These are phyloP conservation scores for Carex cristatella DNA, from an alignment of 176 grass and related monocot species.

Conservation along the genomic window DNA sequence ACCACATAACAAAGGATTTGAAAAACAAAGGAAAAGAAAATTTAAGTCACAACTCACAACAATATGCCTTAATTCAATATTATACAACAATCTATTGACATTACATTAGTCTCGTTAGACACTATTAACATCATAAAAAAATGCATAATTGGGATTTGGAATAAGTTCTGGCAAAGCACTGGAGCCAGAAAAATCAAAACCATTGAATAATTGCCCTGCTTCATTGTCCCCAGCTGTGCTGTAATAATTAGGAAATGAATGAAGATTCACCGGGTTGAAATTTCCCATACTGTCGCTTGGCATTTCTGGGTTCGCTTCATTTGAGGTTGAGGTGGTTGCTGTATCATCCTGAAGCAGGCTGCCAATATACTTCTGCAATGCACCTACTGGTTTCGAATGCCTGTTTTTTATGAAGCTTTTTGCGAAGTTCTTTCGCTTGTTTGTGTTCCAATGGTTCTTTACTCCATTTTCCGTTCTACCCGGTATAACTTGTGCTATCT, in stretches of 20 bases:
- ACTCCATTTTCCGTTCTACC: slow-evolving; percentile 24
- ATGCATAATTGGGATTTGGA: background rate
- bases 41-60: background rate
- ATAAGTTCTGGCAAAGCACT: background rate
- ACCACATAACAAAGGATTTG: background rate
- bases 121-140: background rate
- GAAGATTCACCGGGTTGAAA: background rate
- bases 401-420: background rate
- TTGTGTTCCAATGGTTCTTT: slow-evolving; percentile 35
- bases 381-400: background rate
- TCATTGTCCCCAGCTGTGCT: background rate
- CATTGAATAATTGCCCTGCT: background rate
- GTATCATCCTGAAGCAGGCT: background rate
- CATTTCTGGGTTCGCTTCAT: background rate
- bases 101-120: background rate
- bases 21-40: background rate
- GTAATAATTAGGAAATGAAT: background rate
- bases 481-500: slow-evolving; percentile 18
- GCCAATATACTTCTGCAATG: slow-evolving; percentile 20
- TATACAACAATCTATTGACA: background rate
- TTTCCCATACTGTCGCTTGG: background rate
- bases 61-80: background rate
- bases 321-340: background rate
- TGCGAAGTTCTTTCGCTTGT: slow-evolving; percentile 7
- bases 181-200: background rate